A percentile compares a stretch with the other conserved stretches of the same genome.
phyloP scores from a whole-genome alignment of 1,139 yeast genomes.

The Yamadazyma buinensis region DNA sequence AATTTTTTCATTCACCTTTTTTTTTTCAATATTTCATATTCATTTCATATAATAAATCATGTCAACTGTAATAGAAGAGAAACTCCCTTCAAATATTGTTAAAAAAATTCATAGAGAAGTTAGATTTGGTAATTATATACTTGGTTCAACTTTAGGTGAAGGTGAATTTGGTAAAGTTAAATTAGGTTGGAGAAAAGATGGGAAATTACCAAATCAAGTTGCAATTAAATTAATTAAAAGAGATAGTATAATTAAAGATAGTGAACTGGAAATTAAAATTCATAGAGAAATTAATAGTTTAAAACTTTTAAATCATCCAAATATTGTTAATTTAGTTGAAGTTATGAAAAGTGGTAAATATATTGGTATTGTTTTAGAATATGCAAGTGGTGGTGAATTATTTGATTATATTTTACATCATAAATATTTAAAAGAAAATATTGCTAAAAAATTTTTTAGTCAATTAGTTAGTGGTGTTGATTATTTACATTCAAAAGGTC shows the following conservation, averaged over 20 bases:
- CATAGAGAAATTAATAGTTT: constrained; percentile 91
- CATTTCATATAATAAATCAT: too few relatives aligned
- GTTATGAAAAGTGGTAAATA: constrained; percentile 92
- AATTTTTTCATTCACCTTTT: too few relatives aligned
- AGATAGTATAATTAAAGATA: constrained; percentile 77
- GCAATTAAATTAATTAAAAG: constrained; percentile 90
- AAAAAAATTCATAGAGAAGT: constrained; percentile 46
- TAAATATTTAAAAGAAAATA: constrained; percentile 77
- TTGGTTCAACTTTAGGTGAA: constrained; percentile 95
- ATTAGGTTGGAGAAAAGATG: constrained; percentile 92
- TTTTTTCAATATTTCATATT: too few relatives aligned
- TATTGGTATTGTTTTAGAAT: constrained; percentile 92
- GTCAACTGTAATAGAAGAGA: constrained; percentile 4
- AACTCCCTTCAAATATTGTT: constrained; percentile 6
- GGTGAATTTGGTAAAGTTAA: constrained; percentile 98
- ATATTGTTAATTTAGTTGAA: constrained; percentile 86
- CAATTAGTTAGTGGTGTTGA: constrained; percentile 92
- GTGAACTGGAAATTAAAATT: constrained; percentile 82
- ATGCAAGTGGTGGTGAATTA: constrained; percentile 96
- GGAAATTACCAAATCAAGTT: constrained; percentile 74
- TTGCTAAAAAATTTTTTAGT: constrained; percentile 85
- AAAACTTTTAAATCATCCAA: constrained; percentile 78
- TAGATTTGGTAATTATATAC: constrained; percentile 80
- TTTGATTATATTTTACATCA: constrained; percentile 89
- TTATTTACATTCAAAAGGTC: constrained; percentile 81